Evolutionary conservation across 192 early-diverging fungal species (phyloP).

Genomic region (Lobosporangium transversale): DNA sequence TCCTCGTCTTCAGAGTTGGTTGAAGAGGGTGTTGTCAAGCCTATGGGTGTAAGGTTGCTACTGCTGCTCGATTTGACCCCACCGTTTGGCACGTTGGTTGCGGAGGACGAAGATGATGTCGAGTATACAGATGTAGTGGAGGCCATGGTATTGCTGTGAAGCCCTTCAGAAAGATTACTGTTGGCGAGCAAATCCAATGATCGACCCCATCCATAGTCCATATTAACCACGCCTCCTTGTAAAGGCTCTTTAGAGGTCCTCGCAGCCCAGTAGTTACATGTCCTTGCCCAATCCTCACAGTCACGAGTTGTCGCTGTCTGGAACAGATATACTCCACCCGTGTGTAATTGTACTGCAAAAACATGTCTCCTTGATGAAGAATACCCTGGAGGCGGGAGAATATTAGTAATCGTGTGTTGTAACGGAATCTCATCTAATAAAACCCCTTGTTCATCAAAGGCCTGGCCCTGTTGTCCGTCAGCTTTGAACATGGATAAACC

Average conservation of each 20-base stretch:
- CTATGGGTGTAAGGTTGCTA: background rate
- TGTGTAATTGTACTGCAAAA: slow-evolving; percentile 85
- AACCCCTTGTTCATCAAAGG: slow-evolving; percentile 10
- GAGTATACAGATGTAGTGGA: background rate
- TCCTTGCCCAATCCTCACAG: slow-evolving; percentile 84
- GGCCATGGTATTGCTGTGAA: background rate
- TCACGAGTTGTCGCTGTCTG: slow-evolving; percentile 77
- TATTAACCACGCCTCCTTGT: slow-evolving; percentile 85
- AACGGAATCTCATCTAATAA: slow-evolving; percentile 62
- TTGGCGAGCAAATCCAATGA: slow-evolving; percentile 40
- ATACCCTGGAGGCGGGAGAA: slow-evolving; percentile 88
- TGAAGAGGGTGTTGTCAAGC: background rate
- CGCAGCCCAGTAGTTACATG: slow-evolving; percentile 96
- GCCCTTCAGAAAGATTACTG: background rate
- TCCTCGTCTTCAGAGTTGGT: slow-evolving; percentile 7
- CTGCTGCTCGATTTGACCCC: slow-evolving; percentile 6
- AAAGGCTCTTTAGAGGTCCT: slow-evolving; percentile 90
- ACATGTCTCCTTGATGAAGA: slow-evolving; percentile 78
- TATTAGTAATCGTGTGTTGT: slow-evolving; percentile 85
- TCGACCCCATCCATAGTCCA: slow-evolving; percentile 93
- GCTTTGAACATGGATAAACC: slow-evolving; percentile 84
- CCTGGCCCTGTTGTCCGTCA: slow-evolving; percentile 47
- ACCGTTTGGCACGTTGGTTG: background rate
- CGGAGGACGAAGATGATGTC: background rate
- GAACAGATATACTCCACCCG: slow-evolving; percentile 88